Conservation (phyloP, 2,329 filamentous ascomycete species). For the Plenodomus biglobosus region DNA sequence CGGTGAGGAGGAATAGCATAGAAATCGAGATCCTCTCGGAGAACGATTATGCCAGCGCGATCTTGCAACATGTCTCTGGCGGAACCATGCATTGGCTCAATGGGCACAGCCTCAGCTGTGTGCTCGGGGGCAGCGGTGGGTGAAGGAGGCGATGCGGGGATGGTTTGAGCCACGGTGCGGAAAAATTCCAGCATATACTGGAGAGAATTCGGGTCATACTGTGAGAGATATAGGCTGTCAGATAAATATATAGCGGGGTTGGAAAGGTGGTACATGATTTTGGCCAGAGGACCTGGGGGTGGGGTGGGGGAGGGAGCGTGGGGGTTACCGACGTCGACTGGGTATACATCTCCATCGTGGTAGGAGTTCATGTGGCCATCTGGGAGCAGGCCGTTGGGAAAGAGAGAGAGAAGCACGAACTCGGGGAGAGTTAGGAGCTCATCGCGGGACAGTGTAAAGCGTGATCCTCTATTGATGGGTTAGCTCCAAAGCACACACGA, state of each 20-base stretch:
- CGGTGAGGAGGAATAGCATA: constrained; percentile 88
- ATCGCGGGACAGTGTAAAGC: constrained; percentile 91
- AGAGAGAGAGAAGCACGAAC: constrained; percentile 95
- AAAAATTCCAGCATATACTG: constrained; percentile 99
- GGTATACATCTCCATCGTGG: constrained; percentile 89
- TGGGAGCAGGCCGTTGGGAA: constrained; percentile 96
- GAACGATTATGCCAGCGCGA: constrained; percentile 92
- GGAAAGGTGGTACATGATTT: constrained; percentile 46
- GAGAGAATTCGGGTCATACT: constrained; percentile 96
- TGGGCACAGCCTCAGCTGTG: constrained; percentile 59
- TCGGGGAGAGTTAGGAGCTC: constrained; percentile 94
- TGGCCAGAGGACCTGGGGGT: constrained; percentile 39
- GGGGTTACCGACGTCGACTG: constrained; percentile 82
- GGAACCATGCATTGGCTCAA: constrained; percentile 71
- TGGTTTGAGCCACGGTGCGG: constrained; percentile 92
- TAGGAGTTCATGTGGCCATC: constrained; percentile 95
- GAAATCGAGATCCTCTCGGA: constrained; percentile 95
- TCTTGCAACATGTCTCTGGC: constrained; percentile 79
- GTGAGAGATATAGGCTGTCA: constrained; percentile 56
- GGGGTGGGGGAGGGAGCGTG: constrained; percentile 36
- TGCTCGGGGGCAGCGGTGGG: constrained; percentile 52
- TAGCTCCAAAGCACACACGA: constrained; percentile 8
- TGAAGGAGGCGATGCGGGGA: constrained; percentile 71
- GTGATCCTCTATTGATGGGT: constrained; percentile 68
- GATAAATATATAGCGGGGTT: constrained; percentile 56